Conservation (phyloP, 2,329 filamentous ascomycete species). For the Pseudonectria buxi region DNA sequence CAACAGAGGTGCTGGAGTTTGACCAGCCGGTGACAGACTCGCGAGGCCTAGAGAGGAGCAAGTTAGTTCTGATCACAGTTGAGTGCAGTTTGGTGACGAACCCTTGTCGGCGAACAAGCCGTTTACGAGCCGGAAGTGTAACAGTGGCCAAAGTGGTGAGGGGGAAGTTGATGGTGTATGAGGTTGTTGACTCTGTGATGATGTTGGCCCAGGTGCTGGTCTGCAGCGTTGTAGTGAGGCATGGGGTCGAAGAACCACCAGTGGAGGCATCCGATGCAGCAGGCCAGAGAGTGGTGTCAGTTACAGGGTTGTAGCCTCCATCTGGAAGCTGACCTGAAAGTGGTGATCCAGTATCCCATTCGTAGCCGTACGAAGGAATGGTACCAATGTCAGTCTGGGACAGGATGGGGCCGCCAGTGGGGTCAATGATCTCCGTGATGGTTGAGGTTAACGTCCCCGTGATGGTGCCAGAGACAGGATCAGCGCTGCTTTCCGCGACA, state of each 20-base stretch:
- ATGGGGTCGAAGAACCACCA: background rate
- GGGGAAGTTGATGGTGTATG: conserved; percentile 33
- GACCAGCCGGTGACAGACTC: conserved; percentile 16
- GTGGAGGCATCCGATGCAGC: conserved; percentile 16
- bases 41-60: conserved; percentile 10
- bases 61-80: conserved; percentile 5
- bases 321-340: conserved; percentile 10
- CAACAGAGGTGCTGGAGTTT: conserved; percentile 23
- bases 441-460: conserved; percentile 18
- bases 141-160: conserved; percentile 32
- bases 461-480: conserved; percentile 14
- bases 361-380: conserved; percentile 10
- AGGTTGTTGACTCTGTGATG: conserved; percentile 32
- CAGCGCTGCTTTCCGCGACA: conserved; percentile 10
- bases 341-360: conserved; percentile 9
- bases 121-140: conserved; percentile 19
- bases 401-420: conserved; percentile 14
- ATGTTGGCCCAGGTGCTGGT: conserved; percentile 35
- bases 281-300: conserved; percentile 18
- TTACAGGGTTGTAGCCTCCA: conserved; percentile 18
- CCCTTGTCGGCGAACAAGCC: conserved; percentile 24
- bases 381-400: conserved; percentile 13
- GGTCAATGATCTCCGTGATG: conserved; percentile 18
- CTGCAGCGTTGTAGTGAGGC: conserved; percentile 15
- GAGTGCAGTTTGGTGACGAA: conserved; percentile 8